These are phyloP conservation scores for Penicillium sp. DNA, from an alignment of 2,329 filamentous ascomycete species.

Conservation along the genomic window DNA sequence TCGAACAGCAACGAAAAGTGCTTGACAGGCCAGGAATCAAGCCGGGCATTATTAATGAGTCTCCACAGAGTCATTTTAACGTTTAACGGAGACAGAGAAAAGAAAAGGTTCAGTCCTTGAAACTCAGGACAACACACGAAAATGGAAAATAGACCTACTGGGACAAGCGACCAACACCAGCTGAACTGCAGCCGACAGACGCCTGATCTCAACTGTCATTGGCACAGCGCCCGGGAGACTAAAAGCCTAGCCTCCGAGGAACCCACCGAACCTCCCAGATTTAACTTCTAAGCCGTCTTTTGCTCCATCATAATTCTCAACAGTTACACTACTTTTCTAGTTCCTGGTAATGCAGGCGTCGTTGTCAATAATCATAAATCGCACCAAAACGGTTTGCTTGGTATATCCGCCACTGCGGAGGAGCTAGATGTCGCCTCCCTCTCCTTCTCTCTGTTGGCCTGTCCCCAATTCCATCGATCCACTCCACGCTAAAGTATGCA, in stretches of 20 bases:
- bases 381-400: not conserved
- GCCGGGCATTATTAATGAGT: not conserved
- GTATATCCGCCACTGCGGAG: constrained; percentile 8
- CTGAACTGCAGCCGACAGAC: constrained; percentile 24
- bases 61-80: constrained; percentile 8
- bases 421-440: not conserved
- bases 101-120: constrained; percentile 5
- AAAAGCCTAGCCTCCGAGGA: constrained; percentile 20
- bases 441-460: not conserved
- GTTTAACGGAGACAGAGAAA: constrained; percentile 5
- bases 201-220: constrained; percentile 20
- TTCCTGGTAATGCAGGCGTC: not conserved
- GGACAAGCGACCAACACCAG: constrained; percentile 21
- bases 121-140: constrained; percentile 5
- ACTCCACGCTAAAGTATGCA: not conserved
- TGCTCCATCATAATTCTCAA: too few relatives aligned
- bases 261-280: constrained; percentile 10
- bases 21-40: constrained; percentile 3
- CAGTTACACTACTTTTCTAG: not conserved
- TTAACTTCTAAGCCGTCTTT: not conserved
- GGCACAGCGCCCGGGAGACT: constrained; percentile 18
- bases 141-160: not conserved
- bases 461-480: not conserved
- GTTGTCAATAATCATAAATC: not conserved
- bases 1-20: not conserved